Base-by-base conservation (phyloP, 441 rosid species). In the Geranium incanum region DNA sequence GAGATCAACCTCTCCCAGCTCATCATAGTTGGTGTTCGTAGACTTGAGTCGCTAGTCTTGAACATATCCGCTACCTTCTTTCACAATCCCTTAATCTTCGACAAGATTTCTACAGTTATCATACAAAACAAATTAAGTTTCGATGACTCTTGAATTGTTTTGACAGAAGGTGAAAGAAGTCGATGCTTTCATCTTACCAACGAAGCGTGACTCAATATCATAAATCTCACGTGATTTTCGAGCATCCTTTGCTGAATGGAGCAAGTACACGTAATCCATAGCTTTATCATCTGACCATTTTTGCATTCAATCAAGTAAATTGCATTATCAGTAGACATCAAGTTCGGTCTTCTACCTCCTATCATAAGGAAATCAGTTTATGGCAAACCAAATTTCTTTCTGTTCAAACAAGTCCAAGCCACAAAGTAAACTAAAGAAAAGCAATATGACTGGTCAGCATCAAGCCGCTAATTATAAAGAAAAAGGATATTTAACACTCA, bases 121-220 rank as follows among this genome's bases (percentile, higher is more conserved):
- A 75, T 82, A 87, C 43, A 92, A 80, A 78, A 87, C 84, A 73
- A 88, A 90, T 77, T 92, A 84, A 9, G 89, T 90, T 83, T 85
- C 85, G 83, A 81, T 76, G 66, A 73, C 76, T 79, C 77, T 88
- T 18, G 78, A 86, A 72, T 77, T 80, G 28, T 82, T 21, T 0
- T 86, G 77, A 15, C 86, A 82, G 68, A 82, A 65, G 41, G 80
- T 67, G 74, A 84, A 82, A 41, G 84, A 82, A 43, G 90, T 87
- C 7, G 88, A 82, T 52, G 88, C 90, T 73, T 82, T 84, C 83
- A 92, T 78, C 74, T 79, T 85, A 73, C 93, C 97, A 65, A 92
- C 84, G 69, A 88, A 82, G 45, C 65, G 76, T 15, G 81, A 76
- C n/a, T 82, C 81, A 18, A 60, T 71, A 67, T 74, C 86, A 67